Conservation (phyloP, 2,329 filamentous ascomycete species). For the Scorias spongiosa region DNA sequence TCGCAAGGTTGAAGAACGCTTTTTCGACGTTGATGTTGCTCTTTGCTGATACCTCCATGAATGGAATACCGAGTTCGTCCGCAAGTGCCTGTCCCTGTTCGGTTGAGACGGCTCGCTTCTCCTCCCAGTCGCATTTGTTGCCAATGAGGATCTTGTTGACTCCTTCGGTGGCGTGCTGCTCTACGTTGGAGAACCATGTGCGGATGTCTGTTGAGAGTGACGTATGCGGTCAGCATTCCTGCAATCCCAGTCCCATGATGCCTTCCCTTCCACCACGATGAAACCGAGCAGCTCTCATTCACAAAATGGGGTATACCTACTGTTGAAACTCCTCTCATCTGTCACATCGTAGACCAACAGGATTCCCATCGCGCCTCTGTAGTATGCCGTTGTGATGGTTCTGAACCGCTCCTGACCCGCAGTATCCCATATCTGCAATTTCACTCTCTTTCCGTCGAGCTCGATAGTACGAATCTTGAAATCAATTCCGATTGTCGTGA, state of each 20-base stretch:
- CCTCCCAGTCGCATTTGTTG: conserved; percentile 99
- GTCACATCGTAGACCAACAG: conserved; percentile 97
- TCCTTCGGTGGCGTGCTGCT: conserved; percentile 94
- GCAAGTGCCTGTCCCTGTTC: conserved; percentile 88
- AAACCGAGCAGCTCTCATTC: not conserved
- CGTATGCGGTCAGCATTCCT: conserved; percentile 7
- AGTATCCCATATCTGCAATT: conserved; percentile 99
- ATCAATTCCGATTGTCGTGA: conserved; percentile 98
- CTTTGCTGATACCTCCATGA: conserved; percentile 97
- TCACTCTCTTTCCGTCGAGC: conserved; percentile 94
- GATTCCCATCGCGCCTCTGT: conserved; percentile 96
- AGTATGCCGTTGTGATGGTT: conserved; percentile 97
- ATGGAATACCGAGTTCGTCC: conserved; percentile 91
- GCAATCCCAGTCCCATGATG: not conserved
- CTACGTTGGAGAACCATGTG: conserved; percentile 98
- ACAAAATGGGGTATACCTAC: conserved; percentile 37
- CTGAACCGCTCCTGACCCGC: conserved; percentile 96
- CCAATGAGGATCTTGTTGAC: conserved; percentile 99
- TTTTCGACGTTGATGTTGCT: conserved; percentile 99
- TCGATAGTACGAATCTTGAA: conserved; percentile 99
- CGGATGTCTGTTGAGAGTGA: conserved; percentile 59
- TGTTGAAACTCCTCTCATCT: conserved; percentile 88
- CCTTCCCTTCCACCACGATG: not conserved
- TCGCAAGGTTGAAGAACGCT: conserved; percentile 88
- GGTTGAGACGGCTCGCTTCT: conserved; percentile 87